Conservation (phyloP, 2,329 filamentous ascomycete species). For the Colletotrichum sp. region DNA sequence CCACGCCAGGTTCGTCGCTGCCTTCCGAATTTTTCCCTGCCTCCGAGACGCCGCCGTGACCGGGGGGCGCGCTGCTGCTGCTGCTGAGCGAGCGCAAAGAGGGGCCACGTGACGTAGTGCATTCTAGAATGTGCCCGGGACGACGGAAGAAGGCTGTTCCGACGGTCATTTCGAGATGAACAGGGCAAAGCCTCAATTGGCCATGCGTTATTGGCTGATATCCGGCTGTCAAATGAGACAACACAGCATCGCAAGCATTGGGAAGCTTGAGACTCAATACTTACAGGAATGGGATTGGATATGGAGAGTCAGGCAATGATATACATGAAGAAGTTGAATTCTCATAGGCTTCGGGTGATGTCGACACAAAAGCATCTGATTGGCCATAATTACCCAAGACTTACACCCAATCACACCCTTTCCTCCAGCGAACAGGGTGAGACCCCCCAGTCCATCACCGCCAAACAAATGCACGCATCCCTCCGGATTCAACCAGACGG, state of each 20-base stretch:
- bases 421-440: neutral
- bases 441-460: neutral
- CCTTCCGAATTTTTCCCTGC: slow-evolving; percentile 22
- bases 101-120: neutral
- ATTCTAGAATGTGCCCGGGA: neutral
- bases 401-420: slow-evolving; percentile 1
- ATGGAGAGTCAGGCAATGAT: accelerated
- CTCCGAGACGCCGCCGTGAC: slow-evolving; percentile 10
- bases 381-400: neutral
- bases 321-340: neutral
- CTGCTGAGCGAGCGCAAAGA: neutral
- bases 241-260: neutral
- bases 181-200: neutral
- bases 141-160: neutral
- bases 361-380: neutral
- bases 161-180: neutral
- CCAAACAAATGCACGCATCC: slow-evolving; percentile 2
- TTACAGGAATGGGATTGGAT: neutral
- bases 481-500: slow-evolving; percentile 3
- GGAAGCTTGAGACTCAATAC: neutral
- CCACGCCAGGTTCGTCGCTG: slow-evolving; percentile 1
- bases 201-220: slow-evolving; percentile 4
- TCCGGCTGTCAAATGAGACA: neutral
- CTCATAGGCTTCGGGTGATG: neutral
- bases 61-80: neutral